Evolutionary conservation across 164 flowering plant genomes (phyloP), one percentile per base, ranked within the genome.

Genomic region (Magnolia sinica): DNA sequence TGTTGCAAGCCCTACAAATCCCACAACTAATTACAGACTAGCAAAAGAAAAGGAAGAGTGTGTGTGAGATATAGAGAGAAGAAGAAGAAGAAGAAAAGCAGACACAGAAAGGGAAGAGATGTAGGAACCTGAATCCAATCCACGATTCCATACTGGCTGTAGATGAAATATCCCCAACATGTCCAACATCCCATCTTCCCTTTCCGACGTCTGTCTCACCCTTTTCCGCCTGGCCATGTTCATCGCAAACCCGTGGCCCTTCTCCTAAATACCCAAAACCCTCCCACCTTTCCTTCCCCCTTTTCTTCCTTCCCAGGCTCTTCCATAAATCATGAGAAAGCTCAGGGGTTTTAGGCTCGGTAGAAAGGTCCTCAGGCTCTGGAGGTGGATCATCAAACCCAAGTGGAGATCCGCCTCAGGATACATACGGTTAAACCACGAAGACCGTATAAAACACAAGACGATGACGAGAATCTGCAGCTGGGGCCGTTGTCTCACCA

Each of bases 221-320:
- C 84, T 84, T 67, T 88, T 73, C 74, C 85, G 87, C 22, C 82
- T 88, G 22, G 75, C 85, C 80, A 85, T 88, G 85, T 87, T 85
- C 58, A 50, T 78, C 7, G 85, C 81, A 8, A 89, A 87, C 45
- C 89, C 92, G n/a, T 88, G 90, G 90, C 91, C 87, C n/a, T 86
- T 89, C 74, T 86, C 90, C 31, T 85, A 37, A 83, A 74, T 7
- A 1, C n/a, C 20, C 20, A 68, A 7, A 31, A 37, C 1, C 20
- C 22, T 2, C 14, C 5, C 29, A 68, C 4, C 50, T 13, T 10
- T 29, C 22, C 27, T 22, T 11, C 50, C 78, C 45, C 31, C 50
- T 8, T 37, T 31, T 29, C 16, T 50, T 66, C 70, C 69, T 49
- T 64, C 70, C 27, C n/a, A 24, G 10, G 20, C 18, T 31, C 13